Evolutionary conservation across 129 eudicot genomes (phyloP), one percentile per base, ranked within the genome.

Genomic region (Scalesia atractyloides): DNA sequence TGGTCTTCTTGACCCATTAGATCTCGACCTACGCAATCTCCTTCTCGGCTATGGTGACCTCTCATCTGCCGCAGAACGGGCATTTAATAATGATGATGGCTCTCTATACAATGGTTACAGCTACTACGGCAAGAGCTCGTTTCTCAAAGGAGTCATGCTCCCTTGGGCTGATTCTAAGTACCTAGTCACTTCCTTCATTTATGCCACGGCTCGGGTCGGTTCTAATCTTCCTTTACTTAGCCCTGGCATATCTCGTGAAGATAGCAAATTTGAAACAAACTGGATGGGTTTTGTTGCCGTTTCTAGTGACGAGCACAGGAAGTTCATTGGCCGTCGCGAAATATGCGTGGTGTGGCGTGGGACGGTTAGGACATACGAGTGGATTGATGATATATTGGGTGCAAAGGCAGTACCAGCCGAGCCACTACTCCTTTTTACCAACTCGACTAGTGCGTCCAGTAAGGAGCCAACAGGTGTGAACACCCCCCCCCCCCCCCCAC

Each of bases 281-380:
- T 85, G 95, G 91, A 80, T 84, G 72, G 95, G 95, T 2, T 85
- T 75, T 36, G 76, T 85, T 6, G 85, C 84, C 0, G 92, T 87
- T 22, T 87, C 87, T 4, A 76, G 74, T 20, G 87, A 84, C n/a
- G 87, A 84, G 66, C 75, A 51, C 36, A 79, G 85, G 17, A 64
- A 64, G 18, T 15, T 47, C 8, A 61, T 84, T 44, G 92, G 87
- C 2, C 79, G 84, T 5, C 84, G 92, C 7, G 92, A 86, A 68
- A 84, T 84, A 49, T 66, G 75, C 1, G 72, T 87, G 19, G 89
- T 85, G 50, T 87, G 89, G 92, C 74, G 89, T 36, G 87, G 85
- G 22, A 87, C 85, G 0, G 79, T 44, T 2, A 64, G 65, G 34
- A 37, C 63, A n/a, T 68, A 66, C 7, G 92, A 84, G 76, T 79